Conservation (phyloP, 495 filamentous ascomycete species). For the Annulohypoxylon nitens region DNA sequence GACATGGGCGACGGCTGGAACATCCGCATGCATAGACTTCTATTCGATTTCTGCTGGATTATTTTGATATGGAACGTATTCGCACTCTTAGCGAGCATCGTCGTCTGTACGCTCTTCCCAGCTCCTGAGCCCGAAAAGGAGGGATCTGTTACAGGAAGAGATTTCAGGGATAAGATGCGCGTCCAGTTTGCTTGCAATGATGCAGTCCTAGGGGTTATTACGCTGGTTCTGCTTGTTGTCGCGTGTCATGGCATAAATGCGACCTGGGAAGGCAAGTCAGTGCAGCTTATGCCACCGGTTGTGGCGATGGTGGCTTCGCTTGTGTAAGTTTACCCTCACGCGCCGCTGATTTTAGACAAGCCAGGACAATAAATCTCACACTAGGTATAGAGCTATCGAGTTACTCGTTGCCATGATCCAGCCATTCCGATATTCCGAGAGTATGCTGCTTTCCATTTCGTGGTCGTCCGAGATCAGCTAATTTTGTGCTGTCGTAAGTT, state of each 20-base stretch:
- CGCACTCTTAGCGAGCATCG: slow-evolving; percentile 2
- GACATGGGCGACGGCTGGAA: slow-evolving; percentile 13
- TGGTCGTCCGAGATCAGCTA: background rate
- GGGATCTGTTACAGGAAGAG: background rate
- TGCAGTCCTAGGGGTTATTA: slow-evolving; percentile 5
- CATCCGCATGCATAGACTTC: slow-evolving; percentile 2
- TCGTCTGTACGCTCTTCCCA: slow-evolving; percentile 9
- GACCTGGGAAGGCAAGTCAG: background rate
- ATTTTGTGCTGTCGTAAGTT: background rate
- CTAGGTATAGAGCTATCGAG: background rate
- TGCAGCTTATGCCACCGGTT: slow-evolving; percentile 1
- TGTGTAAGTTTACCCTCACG: slow-evolving; percentile 14
- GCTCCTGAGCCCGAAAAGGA: background rate
- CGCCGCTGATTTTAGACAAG: background rate
- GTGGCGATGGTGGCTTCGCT: slow-evolving; percentile 25
- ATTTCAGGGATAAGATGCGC: slow-evolving; percentile 12
- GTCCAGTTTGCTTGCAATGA: slow-evolving; percentile 15
- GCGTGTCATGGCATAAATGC: slow-evolving; percentile 4
- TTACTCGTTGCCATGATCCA: slow-evolving; percentile 23
- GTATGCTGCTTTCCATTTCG: slow-evolving; percentile 4
- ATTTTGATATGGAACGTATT: slow-evolving; percentile 22
- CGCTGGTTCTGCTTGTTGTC: slow-evolving; percentile 13
- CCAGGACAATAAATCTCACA: background rate
- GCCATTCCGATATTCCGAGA: slow-evolving; percentile 20
- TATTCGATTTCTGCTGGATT: slow-evolving; percentile 23